Conservation (phyloP, 106 monocot species). For the Alisma plantagoaquatica region DNA sequence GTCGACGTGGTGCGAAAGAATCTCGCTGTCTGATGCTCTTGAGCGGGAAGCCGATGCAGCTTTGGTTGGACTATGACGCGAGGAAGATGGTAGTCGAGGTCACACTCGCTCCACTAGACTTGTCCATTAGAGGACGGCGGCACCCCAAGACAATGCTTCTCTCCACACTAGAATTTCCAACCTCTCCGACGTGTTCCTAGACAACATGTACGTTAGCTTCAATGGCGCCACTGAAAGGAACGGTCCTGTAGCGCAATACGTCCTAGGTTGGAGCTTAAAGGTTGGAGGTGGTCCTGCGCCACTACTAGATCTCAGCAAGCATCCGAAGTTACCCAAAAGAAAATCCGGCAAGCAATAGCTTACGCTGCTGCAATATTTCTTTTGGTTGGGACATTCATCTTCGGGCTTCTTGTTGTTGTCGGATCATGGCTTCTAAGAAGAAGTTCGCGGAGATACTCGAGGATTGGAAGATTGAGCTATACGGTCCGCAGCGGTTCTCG, state of each 20-base stretch:
- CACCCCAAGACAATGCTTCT: conserved; percentile 17
- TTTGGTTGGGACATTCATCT: neutral
- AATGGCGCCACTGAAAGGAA: conserved; percentile 12
- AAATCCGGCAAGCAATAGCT: neutral
- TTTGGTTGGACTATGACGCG: too few relatives aligned
- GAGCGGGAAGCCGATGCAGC: too few relatives aligned
- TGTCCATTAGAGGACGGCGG: conserved; percentile 22
- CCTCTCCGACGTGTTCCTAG: conserved; percentile 14
- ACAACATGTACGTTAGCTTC: conserved; percentile 32
- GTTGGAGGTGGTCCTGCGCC: conserved; percentile 9
- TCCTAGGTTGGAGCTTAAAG: conserved; percentile 35
- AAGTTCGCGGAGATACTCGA: conserved; percentile 24
- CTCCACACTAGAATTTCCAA: conserved; percentile 16
- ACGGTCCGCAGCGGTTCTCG: conserved; percentile 18
- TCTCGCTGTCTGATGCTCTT: too few relatives aligned
- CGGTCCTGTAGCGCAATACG: conserved; percentile 13
- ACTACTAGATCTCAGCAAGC: conserved; percentile 13
- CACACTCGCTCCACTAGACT: too few relatives aligned
- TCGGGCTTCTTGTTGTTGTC: neutral
- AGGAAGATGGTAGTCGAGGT: too few relatives aligned
- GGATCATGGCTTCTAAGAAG: conserved; percentile 1
- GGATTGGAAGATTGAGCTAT: conserved; percentile 25
- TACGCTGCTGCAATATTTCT: neutral
- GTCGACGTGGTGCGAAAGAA: too few relatives aligned
- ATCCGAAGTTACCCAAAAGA: conserved; percentile 6